Percentiles rank a stretch among this genome's conserved stretches.
These are phyloP conservation scores for Corrigiola litoralis DNA, from an alignment of 179 eudicot species.

Conservation along the genomic window DNA sequence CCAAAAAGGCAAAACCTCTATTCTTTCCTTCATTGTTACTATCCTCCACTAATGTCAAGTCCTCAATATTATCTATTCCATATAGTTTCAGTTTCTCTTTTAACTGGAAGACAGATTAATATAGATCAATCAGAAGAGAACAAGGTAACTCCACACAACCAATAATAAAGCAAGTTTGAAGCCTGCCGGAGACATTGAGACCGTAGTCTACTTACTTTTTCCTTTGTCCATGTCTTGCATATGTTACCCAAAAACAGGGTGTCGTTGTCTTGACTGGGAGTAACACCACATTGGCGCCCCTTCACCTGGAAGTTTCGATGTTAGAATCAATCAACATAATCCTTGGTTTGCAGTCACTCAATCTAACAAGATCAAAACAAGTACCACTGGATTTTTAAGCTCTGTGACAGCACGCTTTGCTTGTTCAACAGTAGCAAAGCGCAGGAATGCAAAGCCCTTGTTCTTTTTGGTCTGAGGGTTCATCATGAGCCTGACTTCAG, in stretches of 20 bases:
- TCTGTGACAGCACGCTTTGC: conserved; percentile 85
- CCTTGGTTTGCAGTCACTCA: conserved; percentile 26
- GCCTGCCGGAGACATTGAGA: conserved; percentile 24
- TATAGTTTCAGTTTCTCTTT: conserved; percentile 75
- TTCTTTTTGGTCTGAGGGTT: conserved; percentile 93
- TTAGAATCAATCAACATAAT: conserved; percentile 32
- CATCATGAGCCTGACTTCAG: conserved; percentile 89
- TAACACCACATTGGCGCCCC: conserved; percentile 91
- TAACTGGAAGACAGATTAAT: conserved; percentile 66
- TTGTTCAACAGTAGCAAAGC: conserved; percentile 93
- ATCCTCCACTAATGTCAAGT: conserved; percentile 89
- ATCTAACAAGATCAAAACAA: conserved; percentile 43
- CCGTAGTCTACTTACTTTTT: conserved; percentile 74
- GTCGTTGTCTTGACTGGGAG: conserved; percentile 92
- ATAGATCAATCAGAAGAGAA: conserved; percentile 36
- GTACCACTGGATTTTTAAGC: conserved; percentile 92
- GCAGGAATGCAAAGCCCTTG: conserved; percentile 95
- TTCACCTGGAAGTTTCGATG: conserved; percentile 71
- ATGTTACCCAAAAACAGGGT: conserved; percentile 93
- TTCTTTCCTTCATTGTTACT: conserved; percentile 72
- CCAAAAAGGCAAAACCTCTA: conserved; percentile 94
- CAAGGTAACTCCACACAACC: conserved; percentile 33
- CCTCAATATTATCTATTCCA: conserved; percentile 81
- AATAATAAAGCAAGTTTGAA: conserved; percentile 19
- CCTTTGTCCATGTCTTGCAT: conserved; percentile 97